Evolutionary conservation across 257 asterid genomes (phyloP).

Genomic region (Solanum etuberosum): DNA sequence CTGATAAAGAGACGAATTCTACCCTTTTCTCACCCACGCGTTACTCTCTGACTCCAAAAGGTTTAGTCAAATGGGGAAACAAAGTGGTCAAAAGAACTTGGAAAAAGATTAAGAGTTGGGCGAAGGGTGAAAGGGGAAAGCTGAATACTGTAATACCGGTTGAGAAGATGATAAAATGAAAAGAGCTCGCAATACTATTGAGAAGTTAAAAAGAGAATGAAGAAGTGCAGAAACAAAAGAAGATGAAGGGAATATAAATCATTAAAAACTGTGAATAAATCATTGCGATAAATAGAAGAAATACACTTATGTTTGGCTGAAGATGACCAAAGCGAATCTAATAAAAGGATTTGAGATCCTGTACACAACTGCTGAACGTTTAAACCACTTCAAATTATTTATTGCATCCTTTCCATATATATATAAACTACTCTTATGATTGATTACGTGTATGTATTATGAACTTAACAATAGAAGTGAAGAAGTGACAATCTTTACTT

Average conservation of each 20-base stretch:
- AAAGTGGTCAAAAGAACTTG: background rate
- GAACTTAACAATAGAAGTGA: background rate
- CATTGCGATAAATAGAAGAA: background rate
- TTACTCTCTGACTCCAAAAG: background rate
- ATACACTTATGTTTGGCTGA: background rate
- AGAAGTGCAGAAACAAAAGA: background rate
- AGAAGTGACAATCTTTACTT: background rate
- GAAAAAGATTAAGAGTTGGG: background rate
- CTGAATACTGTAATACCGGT: background rate
- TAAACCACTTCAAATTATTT: background rate
- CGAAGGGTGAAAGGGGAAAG: background rate
- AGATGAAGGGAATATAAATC: background rate
- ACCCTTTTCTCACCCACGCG: background rate
- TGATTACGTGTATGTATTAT: background rate
- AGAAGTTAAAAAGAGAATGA: background rate
- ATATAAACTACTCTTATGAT: background rate
- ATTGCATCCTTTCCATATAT: background rate
- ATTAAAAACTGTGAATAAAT: background rate
- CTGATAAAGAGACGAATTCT: background rate
- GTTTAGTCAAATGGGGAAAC: background rate
- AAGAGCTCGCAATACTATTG: background rate
- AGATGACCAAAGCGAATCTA: background rate
- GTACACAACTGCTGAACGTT: background rate
- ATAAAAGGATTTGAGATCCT: background rate
- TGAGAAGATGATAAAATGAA: background rate